These are phyloP conservation scores for Zygosaccharomyces bailii DNA, from an alignment of 805 yeast genomes.

Conservation along the genomic window DNA sequence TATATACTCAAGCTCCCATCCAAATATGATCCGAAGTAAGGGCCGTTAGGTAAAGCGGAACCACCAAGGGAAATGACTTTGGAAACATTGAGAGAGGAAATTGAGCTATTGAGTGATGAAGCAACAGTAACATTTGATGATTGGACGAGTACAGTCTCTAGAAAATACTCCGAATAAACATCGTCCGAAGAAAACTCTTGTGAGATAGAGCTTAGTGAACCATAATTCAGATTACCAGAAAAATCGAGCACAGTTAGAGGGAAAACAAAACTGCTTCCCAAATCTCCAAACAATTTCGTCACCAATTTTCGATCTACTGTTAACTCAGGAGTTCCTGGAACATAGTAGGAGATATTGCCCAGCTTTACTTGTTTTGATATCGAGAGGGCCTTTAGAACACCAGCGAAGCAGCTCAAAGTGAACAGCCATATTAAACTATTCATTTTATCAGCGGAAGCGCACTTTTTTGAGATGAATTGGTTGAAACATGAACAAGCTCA, in stretches of 20 bases:
- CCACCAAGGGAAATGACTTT: slow-evolving; percentile 2
- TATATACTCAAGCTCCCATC: slow-evolving; percentile 3
- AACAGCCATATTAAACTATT: neutral
- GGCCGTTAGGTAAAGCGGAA: slow-evolving; percentile 4
- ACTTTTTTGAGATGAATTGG: neutral
- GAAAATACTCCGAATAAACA: slow-evolving; percentile 3
- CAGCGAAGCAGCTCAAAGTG: slow-evolving; percentile 1
- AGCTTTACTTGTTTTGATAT: slow-evolving; percentile 4
- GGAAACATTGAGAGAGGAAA: slow-evolving; percentile 2
- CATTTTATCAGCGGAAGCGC: neutral
- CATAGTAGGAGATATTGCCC: slow-evolving; percentile 3
- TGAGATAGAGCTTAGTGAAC: neutral
- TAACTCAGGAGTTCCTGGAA: slow-evolving; percentile 3
- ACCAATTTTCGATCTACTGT: slow-evolving; percentile 1
- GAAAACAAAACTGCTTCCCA: slow-evolving; percentile 3
- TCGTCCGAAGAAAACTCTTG: slow-evolving; percentile 3
- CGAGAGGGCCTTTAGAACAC: neutral
- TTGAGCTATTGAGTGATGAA: neutral
- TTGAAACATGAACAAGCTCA: neutral
- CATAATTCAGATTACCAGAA: slow-evolving; percentile 1
- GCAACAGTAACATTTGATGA: slow-evolving; percentile 1
- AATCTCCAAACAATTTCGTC: neutral
- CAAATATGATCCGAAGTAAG: slow-evolving; percentile 2
- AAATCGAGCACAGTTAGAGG: slow-evolving; percentile 1
- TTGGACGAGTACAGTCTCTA: slow-evolving; percentile 2